Evolutionary conservation across 2,329 filamentous ascomycete species (phyloP), one percentile per base, ranked within the genome.

Genomic region (Aspergillus pseudonomiae): DNA sequence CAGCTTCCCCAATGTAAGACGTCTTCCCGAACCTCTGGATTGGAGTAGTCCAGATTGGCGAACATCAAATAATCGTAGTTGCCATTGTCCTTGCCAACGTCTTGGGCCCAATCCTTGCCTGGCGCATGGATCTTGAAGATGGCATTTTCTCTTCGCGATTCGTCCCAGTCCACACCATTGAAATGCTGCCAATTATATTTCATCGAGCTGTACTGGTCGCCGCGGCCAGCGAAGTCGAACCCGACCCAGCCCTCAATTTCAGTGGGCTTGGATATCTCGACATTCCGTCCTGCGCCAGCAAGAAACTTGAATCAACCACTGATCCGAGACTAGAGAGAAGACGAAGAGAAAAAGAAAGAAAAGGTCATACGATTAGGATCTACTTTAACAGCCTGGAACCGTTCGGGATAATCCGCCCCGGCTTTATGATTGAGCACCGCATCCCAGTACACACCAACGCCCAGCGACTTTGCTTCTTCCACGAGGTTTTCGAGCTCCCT

Each of bases 61-160:
- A 90, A 91, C 88, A 92, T 91, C 16, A 92, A 82, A 71, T 88
- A 91, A 67, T 85, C 83, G 57, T 85, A 88, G 70, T 92, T 92
- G 9, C 90, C 90, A 66, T 87, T 84, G 73, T 90, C 82, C 24
- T 85, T 82, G 32, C 87, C 87, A 3, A 89, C 88, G 14, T 84
- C 83, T 0, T 83, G 70, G 2, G 86, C 86, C 89, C 89, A 92
- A 36, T 83, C 82, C 70, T 91, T 90, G 60, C 85, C 83, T 16
- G 84, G 39, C 6, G 39, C 39, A 41, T 41, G 73, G 55, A 91
- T 86, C 74, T 86, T 88, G 79, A 86, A 92, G 55, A 92, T 85
- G 1, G 85, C 88, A 12, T 84, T 86, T 66, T 84, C 82, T 58
- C 85, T 79, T 28, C 82, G 82, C 45, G 77, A 75, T 30, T 86